A percentile compares a stretch with the other conserved stretches of the same genome.
phyloP scores from a whole-genome alignment of 805 yeast species.

The Blastobotrys peoriensis region DNA sequence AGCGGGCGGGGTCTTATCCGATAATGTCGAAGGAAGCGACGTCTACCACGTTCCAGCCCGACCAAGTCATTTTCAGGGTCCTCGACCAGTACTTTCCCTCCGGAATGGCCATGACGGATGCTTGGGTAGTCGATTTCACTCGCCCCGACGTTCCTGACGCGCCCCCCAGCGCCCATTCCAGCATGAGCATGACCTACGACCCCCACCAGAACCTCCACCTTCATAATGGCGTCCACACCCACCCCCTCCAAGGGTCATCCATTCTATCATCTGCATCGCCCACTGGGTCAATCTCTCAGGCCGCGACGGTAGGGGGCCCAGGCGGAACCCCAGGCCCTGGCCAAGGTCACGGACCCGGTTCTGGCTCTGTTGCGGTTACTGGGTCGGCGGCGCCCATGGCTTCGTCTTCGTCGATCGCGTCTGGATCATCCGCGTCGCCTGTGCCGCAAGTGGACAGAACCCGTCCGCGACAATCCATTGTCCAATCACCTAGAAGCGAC shows the following conservation, averaged over 20 bases:
- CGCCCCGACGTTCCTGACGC: not conserved
- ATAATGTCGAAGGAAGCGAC: not conserved
- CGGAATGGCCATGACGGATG: slow-evolving; percentile 22
- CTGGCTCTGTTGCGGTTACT: not conserved
- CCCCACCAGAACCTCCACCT: no score
- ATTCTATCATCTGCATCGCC: not conserved
- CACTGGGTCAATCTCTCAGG: not conserved
- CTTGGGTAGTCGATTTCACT: slow-evolving; percentile 14
- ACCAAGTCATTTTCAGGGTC: slow-evolving; percentile 16
- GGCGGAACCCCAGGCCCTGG: not conserved
- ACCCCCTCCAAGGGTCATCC: no score
- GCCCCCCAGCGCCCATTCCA: not conserved
- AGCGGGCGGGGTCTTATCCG: not conserved
- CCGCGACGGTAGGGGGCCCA: not conserved
- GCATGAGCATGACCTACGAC: not conserved
- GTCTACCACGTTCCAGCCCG: slow-evolving; percentile 14
- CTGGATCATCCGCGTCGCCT: not conserved
- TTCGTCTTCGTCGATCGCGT: not conserved
- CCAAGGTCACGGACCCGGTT: not conserved
- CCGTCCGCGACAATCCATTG: slow-evolving; percentile 1
- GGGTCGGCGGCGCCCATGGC: not conserved
- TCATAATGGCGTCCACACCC: no score
- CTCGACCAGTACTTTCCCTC: slow-evolving; percentile 17
- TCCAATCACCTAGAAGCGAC: no score
- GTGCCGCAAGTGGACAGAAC: not conserved